These are phyloP conservation scores for Cyclotella choctawhatcheeana DNA, from an alignment of 108 stramenopile genomes.

Conservation along the genomic window DNA sequence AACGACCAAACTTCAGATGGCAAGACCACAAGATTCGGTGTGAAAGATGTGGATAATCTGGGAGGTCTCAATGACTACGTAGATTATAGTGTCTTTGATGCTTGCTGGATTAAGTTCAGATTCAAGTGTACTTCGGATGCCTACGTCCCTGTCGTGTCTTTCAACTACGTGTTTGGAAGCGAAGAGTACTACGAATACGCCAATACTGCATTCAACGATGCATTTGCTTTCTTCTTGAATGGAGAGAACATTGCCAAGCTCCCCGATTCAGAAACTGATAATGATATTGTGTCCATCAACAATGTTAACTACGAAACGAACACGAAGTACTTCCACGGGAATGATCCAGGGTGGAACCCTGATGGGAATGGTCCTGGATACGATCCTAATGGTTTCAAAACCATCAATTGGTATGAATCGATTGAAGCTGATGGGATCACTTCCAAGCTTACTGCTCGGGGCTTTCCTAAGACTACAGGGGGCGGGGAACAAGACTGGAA, in stretches of 20 bases:
- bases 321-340: conserved; percentile 39
- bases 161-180: conserved; percentile 43
- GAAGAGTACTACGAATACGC: conserved; percentile 57
- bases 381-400: conserved; percentile 3
- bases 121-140: conserved; percentile 33
- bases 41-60: background rate
- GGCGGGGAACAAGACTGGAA: conserved; percentile 12
- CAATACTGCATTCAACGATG: conserved; percentile 43
- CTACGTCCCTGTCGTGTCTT: conserved; percentile 30
- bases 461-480: conserved; percentile 6
- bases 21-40: background rate
- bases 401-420: conserved; percentile 13
- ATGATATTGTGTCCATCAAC: conserved; percentile 33
- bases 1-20: conserved; percentile 20
- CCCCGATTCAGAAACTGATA: conserved; percentile 6
- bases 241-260: conserved; percentile 33
- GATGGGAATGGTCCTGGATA: conserved; percentile 10
- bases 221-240: conserved; percentile 45
- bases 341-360: conserved; percentile 37
- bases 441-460: conserved; percentile 31
- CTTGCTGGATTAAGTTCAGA: conserved; percentile 36
- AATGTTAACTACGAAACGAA: conserved; percentile 49
- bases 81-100: conserved; percentile 17
- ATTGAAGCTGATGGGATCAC: conserved; percentile 54
- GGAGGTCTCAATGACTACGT: conserved; percentile 13